Conservation (phyloP, 2,329 filamentous ascomycete genomes). For the Fusarium camptoceras region DNA sequence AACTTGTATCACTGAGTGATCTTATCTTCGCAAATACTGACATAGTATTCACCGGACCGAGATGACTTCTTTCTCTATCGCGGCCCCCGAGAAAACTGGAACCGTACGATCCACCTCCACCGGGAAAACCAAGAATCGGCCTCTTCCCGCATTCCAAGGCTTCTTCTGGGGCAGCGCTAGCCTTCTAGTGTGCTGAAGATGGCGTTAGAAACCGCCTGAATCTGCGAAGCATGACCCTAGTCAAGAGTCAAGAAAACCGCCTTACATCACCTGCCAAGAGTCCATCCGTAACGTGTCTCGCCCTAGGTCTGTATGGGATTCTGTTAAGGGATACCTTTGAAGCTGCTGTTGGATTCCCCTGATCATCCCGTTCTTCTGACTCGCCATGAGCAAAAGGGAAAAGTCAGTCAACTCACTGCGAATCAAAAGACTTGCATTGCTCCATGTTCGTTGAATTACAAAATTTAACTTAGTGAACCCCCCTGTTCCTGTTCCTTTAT, state of each 20-base stretch:
- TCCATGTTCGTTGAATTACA: background rate
- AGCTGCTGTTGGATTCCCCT: slow-evolving; percentile 19
- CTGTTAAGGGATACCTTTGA: slow-evolving; percentile 18
- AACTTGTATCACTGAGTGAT: background rate
- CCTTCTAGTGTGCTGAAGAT: slow-evolving; percentile 28
- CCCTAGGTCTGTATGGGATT: background rate
- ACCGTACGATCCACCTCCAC: slow-evolving; percentile 23
- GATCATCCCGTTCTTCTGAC: slow-evolving; percentile 33
- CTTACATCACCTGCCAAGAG: slow-evolving; percentile 28
- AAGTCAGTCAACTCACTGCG: background rate
- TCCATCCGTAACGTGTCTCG: slow-evolving; percentile 17
- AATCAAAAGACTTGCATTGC: background rate
- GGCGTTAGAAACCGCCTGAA: slow-evolving; percentile 21
- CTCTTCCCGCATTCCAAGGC: slow-evolving; percentile 42
- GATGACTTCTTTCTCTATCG: slow-evolving; percentile 18
- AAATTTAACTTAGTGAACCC: background rate
- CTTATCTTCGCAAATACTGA: background rate
- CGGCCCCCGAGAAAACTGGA: slow-evolving; percentile 36
- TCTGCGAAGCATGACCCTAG: slow-evolving; percentile 16
- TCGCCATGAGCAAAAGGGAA: slow-evolving; percentile 16
- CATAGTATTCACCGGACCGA: background rate
- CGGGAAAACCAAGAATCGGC: slow-evolving; percentile 24
- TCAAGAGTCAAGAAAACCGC: background rate
- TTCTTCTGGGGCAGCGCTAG: slow-evolving; percentile 32
- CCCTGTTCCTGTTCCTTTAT: slow-evolving; percentile 24